Evolutionary conservation across 2,329 filamentous ascomycete species (phyloP).

Genomic region (Kalmusia sp.): DNA sequence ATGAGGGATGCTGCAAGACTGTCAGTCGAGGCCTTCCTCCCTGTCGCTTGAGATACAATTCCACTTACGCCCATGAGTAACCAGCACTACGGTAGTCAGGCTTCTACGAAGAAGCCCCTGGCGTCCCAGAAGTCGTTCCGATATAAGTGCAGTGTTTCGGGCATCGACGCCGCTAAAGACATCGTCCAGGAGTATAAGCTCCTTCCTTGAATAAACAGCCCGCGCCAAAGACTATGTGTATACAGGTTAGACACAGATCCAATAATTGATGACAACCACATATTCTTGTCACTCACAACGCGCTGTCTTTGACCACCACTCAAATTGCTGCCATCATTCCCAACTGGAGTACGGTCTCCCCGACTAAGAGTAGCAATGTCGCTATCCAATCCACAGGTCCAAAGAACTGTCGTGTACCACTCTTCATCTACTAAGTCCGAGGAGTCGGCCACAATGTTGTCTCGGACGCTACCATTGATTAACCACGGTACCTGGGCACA

Average conservation of each 20-base stretch:
- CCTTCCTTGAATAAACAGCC: slow-evolving; percentile 53
- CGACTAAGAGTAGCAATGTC: neutral
- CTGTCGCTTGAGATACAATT: neutral
- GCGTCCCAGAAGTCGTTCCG: slow-evolving; percentile 3
- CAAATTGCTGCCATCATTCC: slow-evolving; percentile 41
- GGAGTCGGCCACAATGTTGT: slow-evolving; percentile 8
- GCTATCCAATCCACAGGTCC: slow-evolving; percentile 1
- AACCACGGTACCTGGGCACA: slow-evolving; percentile 13
- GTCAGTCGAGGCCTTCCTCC: slow-evolving; percentile 5
- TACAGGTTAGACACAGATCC: neutral
- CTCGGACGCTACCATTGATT: slow-evolving; percentile 6
- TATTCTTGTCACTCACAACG: slow-evolving; percentile 30
- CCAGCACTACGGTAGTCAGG: slow-evolving; percentile 5
- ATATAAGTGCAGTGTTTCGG: slow-evolving; percentile 7
- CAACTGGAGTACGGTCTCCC: slow-evolving; percentile 8
- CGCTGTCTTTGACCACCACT: slow-evolving; percentile 56
- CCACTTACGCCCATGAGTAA: slow-evolving; percentile 10
- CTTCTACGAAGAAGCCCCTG: slow-evolving; percentile 1
- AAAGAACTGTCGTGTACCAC: slow-evolving; percentile 8
- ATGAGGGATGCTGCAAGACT: slow-evolving; percentile 8
- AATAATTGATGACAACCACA: neutral
- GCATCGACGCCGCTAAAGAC: slow-evolving; percentile 55
- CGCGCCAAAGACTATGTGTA: slow-evolving; percentile 7
- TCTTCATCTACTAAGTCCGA: neutral
- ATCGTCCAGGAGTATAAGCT: slow-evolving; percentile 55